These are phyloP conservation scores for Spinellus fusiger DNA, from an alignment of 192 early-diverging fungal genomes.

Conservation along the genomic window DNA sequence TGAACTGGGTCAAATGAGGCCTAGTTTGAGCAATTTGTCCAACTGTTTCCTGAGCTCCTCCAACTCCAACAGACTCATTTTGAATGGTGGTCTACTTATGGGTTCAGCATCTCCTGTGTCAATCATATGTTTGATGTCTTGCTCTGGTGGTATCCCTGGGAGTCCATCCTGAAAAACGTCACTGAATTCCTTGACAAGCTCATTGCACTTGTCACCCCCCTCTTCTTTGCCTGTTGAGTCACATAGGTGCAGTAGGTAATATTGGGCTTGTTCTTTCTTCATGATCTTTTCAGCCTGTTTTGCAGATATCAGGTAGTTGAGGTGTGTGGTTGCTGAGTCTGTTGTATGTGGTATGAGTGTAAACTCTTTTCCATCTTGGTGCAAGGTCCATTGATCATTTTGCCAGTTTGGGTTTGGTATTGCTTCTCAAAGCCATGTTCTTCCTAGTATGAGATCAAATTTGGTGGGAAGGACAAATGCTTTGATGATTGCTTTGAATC, in stretches of 20 bases:
- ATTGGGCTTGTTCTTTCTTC: neutral
- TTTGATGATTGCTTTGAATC: neutral
- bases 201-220: neutral
- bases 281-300: conserved; percentile 3
- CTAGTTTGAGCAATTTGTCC: conserved; percentile 8
- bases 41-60: conserved; percentile 27
- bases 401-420: neutral
- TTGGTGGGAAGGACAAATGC: conserved; percentile 1
- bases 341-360: neutral
- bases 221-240: neutral
- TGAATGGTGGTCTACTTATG: neutral
- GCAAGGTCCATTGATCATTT: neutral
- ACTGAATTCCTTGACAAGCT: neutral
- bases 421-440: neutral
- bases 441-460: conserved; percentile 2
- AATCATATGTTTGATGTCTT: conserved; percentile 2
- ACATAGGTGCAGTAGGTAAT: neutral
- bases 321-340: neutral
- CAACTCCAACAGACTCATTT: conserved; percentile 13
- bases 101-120: neutral
- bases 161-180: neutral
- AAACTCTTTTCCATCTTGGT: neutral
- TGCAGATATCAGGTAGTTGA: neutral
- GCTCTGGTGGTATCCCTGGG: neutral
- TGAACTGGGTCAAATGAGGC: conserved; percentile 27